Percentiles rank a stretch among this genome's conserved stretches.
Conservation (phyloP, 2,329 filamentous ascomycete species). For the Hypomyces rosellus region DNA sequence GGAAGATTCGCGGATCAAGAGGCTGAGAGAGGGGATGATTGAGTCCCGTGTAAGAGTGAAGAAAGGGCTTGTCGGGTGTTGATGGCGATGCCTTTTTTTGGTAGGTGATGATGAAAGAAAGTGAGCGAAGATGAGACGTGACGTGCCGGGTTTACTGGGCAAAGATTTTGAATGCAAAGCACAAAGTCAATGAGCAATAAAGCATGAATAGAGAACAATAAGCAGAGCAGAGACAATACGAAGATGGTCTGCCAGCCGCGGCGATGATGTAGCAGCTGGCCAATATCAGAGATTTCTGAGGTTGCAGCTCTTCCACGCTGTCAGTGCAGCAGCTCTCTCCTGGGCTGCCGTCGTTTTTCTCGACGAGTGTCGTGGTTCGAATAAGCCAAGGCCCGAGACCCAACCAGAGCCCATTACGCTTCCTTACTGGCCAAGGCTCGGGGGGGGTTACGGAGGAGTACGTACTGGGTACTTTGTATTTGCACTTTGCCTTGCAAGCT, state of each 20-base stretch:
- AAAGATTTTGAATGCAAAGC: conserved; percentile 9
- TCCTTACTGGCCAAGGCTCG: conserved; percentile 3
- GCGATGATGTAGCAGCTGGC: conserved; percentile 14
- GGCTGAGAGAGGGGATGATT: not conserved
- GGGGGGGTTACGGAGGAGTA: too few relatives aligned
- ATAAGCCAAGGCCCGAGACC: conserved; percentile 26
- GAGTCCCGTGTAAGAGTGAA: not conserved
- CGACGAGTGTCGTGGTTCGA: conserved; percentile 33
- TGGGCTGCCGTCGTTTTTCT: conserved; percentile 29
- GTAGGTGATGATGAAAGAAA: not conserved
- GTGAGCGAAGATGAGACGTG: conserved; percentile 9
- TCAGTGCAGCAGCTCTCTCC: conserved; percentile 20
- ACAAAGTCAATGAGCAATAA: conserved; percentile 13
- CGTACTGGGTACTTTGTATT: too few relatives aligned
- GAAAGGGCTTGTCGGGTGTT: conserved; percentile 3
- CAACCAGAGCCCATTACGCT: conserved; percentile 9
- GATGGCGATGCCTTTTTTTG: conserved; percentile 8
- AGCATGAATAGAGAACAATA: conserved; percentile 11
- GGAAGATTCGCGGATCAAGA: not conserved
- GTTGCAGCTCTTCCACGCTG: conserved; percentile 11
- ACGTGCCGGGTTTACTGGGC: conserved; percentile 9
- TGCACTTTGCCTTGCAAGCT: too few relatives aligned
- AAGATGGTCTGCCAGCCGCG: conserved; percentile 8
- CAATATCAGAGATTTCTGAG: conserved; percentile 18
- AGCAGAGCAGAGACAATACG: conserved; percentile 3